Conservation (phyloP, 2,329 filamentous ascomycete genomes). For the Ascochyta rabiei region DNA sequence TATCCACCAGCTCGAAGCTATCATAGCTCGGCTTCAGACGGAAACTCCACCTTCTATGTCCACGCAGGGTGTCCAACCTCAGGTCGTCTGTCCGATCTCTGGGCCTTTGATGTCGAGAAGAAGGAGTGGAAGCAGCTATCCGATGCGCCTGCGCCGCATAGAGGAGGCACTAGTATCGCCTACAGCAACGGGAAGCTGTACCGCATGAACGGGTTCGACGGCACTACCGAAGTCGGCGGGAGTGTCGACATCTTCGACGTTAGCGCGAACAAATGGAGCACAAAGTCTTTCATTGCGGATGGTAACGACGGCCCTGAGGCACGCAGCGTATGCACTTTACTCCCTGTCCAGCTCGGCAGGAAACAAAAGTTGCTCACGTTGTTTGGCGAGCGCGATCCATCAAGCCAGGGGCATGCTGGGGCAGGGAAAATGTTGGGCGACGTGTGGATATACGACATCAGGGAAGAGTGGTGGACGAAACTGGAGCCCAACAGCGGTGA, state of each 20-base stretch:
- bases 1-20: slow-evolving; percentile 72
- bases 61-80: slow-evolving; percentile 75
- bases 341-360: slow-evolving; percentile 49
- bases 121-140: slow-evolving; percentile 71
- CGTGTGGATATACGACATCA: slow-evolving; percentile 55
- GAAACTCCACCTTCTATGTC: slow-evolving; percentile 72
- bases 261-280: slow-evolving; percentile 50
- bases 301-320: slow-evolving; percentile 54
- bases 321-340: slow-evolving; percentile 57
- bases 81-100: slow-evolving; percentile 72
- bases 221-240: slow-evolving; percentile 71
- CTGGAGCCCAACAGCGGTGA: slow-evolving; percentile 24
- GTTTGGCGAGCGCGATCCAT: slow-evolving; percentile 60
- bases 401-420: slow-evolving; percentile 60
- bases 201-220: slow-evolving; percentile 82
- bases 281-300: slow-evolving; percentile 49
- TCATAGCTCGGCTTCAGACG: slow-evolving; percentile 69
- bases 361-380: slow-evolving; percentile 55
- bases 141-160: slow-evolving; percentile 68
- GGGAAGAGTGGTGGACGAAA: slow-evolving; percentile 45
- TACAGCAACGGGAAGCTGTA: slow-evolving; percentile 70
- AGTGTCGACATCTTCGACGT: slow-evolving; percentile 67
- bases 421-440: slow-evolving; percentile 63
- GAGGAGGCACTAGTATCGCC: slow-evolving; percentile 72
- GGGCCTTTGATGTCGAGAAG: slow-evolving; percentile 73